phyloP scores from a whole-genome alignment of 371 early-diverging fungal genomes.

The Amoeboaphelidium protococcarum region DNA sequence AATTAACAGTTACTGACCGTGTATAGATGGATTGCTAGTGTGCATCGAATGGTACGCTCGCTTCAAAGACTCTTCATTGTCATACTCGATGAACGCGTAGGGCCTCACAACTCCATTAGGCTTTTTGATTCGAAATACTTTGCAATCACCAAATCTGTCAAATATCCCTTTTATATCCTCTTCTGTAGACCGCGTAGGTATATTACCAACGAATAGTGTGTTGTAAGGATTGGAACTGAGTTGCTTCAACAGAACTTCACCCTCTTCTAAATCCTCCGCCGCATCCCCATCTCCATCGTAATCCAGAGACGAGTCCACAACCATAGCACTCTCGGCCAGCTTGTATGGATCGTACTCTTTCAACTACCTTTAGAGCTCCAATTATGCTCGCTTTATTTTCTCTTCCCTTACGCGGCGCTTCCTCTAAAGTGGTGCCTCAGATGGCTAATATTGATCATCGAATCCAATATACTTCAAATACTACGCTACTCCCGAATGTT shows the following conservation, averaged over 20 bases:
- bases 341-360: background rate
- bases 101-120: slow-evolving; percentile 38
- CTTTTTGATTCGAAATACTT: slow-evolving; percentile 6
- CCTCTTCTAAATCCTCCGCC: background rate
- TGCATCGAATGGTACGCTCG: too few relatives aligned
- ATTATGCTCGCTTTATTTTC: slow-evolving; percentile 20
- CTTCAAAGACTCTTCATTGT: slow-evolving; percentile 71
- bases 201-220: background rate
- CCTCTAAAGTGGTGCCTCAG: slow-evolving; percentile 18
- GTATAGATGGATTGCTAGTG: too few relatives aligned
- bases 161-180: background rate
- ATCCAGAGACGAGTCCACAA: too few relatives aligned
- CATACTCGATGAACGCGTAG: slow-evolving; percentile 87
- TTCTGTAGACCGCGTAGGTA: background rate
- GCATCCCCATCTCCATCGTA: too few relatives aligned
- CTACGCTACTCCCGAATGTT: slow-evolving; percentile 28
- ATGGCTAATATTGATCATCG: slow-evolving; percentile 44
- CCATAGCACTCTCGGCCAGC: too few relatives aligned
- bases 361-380: background rate
- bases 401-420: slow-evolving; percentile 14
- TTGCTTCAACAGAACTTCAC: background rate
- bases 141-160: slow-evolving; percentile 18
- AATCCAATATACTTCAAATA: slow-evolving; percentile 18
- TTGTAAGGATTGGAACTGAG: background rate
- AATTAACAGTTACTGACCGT: slow-evolving; percentile 58